Conservation (phyloP, 208 protist species). For the Acanthamoeba triangularis region DNA sequence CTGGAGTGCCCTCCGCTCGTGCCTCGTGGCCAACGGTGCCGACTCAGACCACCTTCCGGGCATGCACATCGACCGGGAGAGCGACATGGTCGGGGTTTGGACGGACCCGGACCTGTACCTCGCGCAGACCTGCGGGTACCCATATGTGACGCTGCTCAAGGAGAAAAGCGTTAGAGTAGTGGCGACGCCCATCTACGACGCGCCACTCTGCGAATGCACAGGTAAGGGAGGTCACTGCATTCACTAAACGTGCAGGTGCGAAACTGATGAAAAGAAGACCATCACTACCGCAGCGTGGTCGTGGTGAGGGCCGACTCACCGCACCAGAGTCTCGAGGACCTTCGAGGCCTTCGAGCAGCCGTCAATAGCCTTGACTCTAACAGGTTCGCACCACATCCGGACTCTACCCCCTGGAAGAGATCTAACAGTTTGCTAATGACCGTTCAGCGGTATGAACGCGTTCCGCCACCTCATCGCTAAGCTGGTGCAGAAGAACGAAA, state of each 20-base stretch:
- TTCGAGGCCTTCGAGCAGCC: background rate
- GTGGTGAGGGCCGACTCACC: background rate
- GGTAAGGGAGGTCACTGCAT: background rate
- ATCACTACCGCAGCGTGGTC: background rate
- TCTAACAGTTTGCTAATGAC: background rate
- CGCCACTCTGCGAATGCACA: background rate
- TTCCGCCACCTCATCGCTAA: background rate
- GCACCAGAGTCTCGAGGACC: background rate
- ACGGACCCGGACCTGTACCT: background rate
- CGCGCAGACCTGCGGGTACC: conserved; percentile 44
- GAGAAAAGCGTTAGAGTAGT: background rate
- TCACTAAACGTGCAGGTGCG: background rate
- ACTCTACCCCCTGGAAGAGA: no score
- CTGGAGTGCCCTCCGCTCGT: background rate
- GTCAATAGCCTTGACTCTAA: background rate
- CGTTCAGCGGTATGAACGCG: background rate
- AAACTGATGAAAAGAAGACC: background rate
- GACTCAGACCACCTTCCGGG: background rate
- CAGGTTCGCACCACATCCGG: background rate
- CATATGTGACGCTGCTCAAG: background rate
- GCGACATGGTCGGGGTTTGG: background rate
- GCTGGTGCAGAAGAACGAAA: background rate
- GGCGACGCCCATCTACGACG: background rate
- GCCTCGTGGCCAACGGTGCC: background rate
- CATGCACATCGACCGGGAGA: background rate